Percentiles rank a stretch among this genome's conserved stretches.
Conservation (phyloP, 176 grass and related monocot species). For the Raddia guianensis region DNA sequence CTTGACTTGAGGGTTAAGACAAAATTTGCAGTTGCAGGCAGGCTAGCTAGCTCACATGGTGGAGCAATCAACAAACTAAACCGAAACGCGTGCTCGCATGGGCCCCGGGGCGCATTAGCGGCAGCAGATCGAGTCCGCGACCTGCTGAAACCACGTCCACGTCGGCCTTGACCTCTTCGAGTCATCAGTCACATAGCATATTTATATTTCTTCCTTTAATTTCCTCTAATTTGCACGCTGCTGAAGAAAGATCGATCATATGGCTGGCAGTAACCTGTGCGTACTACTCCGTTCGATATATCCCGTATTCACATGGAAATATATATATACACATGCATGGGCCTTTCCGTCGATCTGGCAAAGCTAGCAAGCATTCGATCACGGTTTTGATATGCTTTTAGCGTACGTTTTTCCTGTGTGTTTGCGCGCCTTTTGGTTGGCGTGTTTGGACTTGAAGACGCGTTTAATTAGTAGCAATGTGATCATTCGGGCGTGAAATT, state of each 20-base stretch:
- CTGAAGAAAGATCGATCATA: slow-evolving; percentile 15
- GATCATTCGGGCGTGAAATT: slow-evolving; percentile 36
- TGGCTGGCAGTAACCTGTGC: not conserved
- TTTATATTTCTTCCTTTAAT: too few relatives aligned
- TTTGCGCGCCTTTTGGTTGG: slow-evolving; percentile 15
- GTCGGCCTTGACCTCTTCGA: slow-evolving; percentile 14
- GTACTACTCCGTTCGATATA: too few relatives aligned
- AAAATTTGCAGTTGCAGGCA: not conserved
- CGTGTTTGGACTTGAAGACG: slow-evolving; percentile 27
- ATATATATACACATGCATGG: not conserved
- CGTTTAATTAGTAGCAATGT: not conserved
- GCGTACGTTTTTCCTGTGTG: slow-evolving; percentile 18
- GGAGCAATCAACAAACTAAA: not conserved
- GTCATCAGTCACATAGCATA: not conserved
- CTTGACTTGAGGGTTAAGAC: not conserved
- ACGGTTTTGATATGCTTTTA: slow-evolving; percentile 23
- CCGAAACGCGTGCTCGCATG: not conserved
- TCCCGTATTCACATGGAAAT: too few relatives aligned
- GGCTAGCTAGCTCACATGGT: not conserved
- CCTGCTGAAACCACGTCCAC: slow-evolving; percentile 30
- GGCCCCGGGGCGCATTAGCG: not conserved
- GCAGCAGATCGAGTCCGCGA: not conserved
- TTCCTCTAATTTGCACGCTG: not conserved
- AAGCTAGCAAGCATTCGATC: not conserved
- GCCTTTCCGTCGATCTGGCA: not conserved